Evolutionary conservation across 164 flowering plant genomes (phyloP).

Genomic region (Houttuynia cordata): DNA sequence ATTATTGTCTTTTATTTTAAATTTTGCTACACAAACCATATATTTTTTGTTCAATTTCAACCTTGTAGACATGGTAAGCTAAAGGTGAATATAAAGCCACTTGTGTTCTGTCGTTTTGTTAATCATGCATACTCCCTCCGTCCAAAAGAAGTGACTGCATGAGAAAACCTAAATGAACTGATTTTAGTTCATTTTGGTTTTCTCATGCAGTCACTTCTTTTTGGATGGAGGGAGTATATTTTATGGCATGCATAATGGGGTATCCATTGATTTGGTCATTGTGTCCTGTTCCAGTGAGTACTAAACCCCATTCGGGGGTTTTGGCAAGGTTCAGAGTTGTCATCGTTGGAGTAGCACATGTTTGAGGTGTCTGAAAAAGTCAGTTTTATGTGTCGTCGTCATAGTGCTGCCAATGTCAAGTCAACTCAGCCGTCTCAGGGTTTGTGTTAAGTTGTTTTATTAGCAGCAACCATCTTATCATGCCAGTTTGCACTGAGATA

Average conservation of each 20-base stretch:
- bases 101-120: neutral
- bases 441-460: slow-evolving; percentile 43
- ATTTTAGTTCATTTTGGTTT: no score
- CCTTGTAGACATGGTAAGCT: slow-evolving; percentile 13
- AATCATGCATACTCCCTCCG: no score
- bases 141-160: no score
- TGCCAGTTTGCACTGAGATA: slow-evolving; percentile 7
- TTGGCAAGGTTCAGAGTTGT: slow-evolving; percentile 91
- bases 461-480: slow-evolving; percentile 19
- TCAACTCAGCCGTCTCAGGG: slow-evolving; percentile 48
- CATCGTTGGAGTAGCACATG: slow-evolving; percentile 34
- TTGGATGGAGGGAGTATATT: slow-evolving; percentile 7
- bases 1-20: slow-evolving; percentile 10
- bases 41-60: slow-evolving; percentile 5
- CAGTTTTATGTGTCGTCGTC: slow-evolving; percentile 77
- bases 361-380: slow-evolving; percentile 86
- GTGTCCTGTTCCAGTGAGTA: slow-evolving; percentile 99
- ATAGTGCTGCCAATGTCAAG: slow-evolving; percentile 69
- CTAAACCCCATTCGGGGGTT: slow-evolving; percentile 68
- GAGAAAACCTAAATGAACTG: no score
- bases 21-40: slow-evolving; percentile 12
- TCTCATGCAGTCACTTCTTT: no score
- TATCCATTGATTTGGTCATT: slow-evolving; percentile 44
- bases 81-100: slow-evolving; percentile 4
- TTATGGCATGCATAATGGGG: slow-evolving; percentile 2